Conservation (phyloP, 2,329 filamentous ascomycete species). For the Exophiala sideris region DNA sequence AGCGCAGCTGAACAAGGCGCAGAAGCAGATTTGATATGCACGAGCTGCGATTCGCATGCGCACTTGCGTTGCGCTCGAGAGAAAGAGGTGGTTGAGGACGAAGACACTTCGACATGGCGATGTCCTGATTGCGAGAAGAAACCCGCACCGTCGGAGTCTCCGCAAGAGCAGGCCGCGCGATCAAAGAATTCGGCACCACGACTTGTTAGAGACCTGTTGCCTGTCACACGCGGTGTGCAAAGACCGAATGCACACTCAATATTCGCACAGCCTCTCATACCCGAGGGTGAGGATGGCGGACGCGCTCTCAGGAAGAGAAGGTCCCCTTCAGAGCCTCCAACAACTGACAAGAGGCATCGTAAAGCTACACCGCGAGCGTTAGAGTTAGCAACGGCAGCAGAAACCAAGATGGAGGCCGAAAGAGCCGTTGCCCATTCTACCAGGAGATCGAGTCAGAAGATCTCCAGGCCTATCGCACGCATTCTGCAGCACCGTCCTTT, state of each 20-base stretch:
- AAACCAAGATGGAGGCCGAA: slow-evolving; percentile 13
- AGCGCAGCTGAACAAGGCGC: slow-evolving; percentile 67
- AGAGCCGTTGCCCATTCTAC: slow-evolving; percentile 26
- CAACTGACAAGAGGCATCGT: slow-evolving; percentile 24
- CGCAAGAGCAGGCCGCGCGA: slow-evolving; percentile 39
- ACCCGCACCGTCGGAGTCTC: slow-evolving; percentile 44
- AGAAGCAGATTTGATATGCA: slow-evolving; percentile 72
- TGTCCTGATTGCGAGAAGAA: slow-evolving; percentile 41
- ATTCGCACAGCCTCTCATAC: slow-evolving; percentile 45
- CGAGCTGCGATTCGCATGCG: slow-evolving; percentile 76
- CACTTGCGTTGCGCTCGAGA: slow-evolving; percentile 86
- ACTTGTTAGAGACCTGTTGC: slow-evolving; percentile 68
- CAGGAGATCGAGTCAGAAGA: slow-evolving; percentile 42
- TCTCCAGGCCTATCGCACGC: slow-evolving; percentile 20
- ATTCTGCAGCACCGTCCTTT: slow-evolving; percentile 29
- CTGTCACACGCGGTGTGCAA: slow-evolving; percentile 61
- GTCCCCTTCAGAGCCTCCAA: slow-evolving; percentile 60
- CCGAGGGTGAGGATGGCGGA: slow-evolving; percentile 58
- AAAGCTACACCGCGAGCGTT: slow-evolving; percentile 24
- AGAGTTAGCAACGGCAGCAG: slow-evolving; percentile 15
- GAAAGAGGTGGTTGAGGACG: slow-evolving; percentile 58
- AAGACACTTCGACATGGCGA: slow-evolving; percentile 27
- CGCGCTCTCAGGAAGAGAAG: slow-evolving; percentile 80
- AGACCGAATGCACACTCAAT: slow-evolving; percentile 72
- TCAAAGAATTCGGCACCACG: slow-evolving; percentile 61